Base-by-base conservation (phyloP, 371 early-diverging fungal species). In the Saksenaea vasiformis region DNA sequence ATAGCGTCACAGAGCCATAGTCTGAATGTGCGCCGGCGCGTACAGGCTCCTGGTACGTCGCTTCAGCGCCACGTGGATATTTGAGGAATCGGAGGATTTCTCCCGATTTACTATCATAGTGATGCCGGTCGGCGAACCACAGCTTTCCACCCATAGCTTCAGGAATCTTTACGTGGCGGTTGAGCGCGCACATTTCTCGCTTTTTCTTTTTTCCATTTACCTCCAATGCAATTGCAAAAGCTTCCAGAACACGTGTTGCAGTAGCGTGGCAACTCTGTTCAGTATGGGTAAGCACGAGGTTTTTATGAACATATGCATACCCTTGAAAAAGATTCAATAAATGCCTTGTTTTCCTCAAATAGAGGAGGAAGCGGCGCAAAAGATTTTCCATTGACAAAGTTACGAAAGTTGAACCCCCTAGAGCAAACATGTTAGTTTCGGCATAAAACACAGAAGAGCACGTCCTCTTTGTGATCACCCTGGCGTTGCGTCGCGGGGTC, bases 1-100 rank as follows among this genome's bases (percentile, higher is more conserved):
- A 66, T 13, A 93, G 65, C 1, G 93, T 91, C 53, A 90, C 69
- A 1, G 85, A 82, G 11, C 93, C 93, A 66, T 90, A 91, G 68
- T 91, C 91, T 1, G 87, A 82, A 51, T 88, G 87, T 13, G 64
- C 26, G 83, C 83, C 90, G 8, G 90, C 90, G 38, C 87, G 61
- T 22, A 86, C 83, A n/a, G 76, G 64, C 19, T 80, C 76, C 39
- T 77, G 61, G 62, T 72, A 67, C 5, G 35, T 37, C 3, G 71
- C 59, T 57, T 74, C 68, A n/a, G 74, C 72, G 3, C 79, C 75
- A 10, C 65, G 66, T 31, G 91, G 91, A 62, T 90, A 90, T 60
- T 87, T 85, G 27, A 89, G 60, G 53, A 86, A 78, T 27, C 90
- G 76, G 14, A 90, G 67, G 0, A 80, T 78, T 51, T 80, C 70